Base-by-base conservation (phyloP, 441 rosid species). In the Corymbia citriodora region DNA sequence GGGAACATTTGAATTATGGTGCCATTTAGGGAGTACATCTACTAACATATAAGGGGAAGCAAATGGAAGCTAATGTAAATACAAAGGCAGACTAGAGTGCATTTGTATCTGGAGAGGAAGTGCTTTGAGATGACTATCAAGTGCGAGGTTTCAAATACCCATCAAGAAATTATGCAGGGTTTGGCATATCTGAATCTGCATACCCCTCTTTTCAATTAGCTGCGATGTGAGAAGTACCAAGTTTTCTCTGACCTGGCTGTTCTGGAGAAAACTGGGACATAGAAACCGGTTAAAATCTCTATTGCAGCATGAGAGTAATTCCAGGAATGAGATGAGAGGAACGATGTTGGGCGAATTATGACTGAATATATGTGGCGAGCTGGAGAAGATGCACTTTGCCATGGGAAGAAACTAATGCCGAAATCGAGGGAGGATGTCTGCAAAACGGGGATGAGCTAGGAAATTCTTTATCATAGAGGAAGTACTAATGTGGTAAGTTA, bases 1-100 rank as follows among this genome's bases (percentile, higher is more conserved):
- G 98, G 99, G 97, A 96, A 92, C 95, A 92, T 89, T 87, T 97
- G 95, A 95, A 92, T 90, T 97, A 88, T 90, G 99, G 99, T 90
- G 93, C 97, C 53, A 94, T 92, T 45, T 96, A 95, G 92, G 70
- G 88, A 88, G 29, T 48, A 40, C 4, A 31, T 27, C 74, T 8
- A 25, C 25, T 40, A 89, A 68, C 25, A 21, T n/a, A n/a, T 88
- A 21, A 23, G 27, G 85, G 40, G 36, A 23, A 52, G 31, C 57
- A 55, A 79, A 87, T 87, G 79, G 85, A 81, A 57, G 55, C 54
- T 55, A 19, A 48, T 88, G 68, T 88, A 87, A 89, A 74, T 36
- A 36, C 40, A 16, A 74, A 74, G 83, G 52, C 83, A 74, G 83
- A 40, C 83, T 74, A 74, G 29, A 40, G 10, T 74, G 83, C 83